Evolutionary conservation across 371 early-diverging fungal genomes (phyloP), one percentile per base, ranked within the genome.

Genomic region (Gilbertella persicaria): DNA sequence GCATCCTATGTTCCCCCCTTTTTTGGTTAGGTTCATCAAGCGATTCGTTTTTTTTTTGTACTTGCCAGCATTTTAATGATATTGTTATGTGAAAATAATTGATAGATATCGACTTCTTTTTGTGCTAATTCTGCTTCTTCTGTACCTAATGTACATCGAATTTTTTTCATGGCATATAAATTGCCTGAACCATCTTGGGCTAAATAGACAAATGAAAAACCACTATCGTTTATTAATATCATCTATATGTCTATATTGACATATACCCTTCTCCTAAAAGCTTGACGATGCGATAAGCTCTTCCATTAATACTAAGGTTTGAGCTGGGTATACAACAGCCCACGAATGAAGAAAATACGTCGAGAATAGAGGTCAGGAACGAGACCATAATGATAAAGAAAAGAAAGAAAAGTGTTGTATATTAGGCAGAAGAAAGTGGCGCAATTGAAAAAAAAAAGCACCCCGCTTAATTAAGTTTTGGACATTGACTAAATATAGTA

Each of bases 141-240:
- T 35, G 80, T 83, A 4, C 82, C 86, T 17, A 77, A 59, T 6
- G 82, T 78, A 49, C 89, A 89, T 23, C 82, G 64, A 36, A 91
- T 83, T 55, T 85, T 85, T 49, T 91, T 91, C 39, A 89, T 39
- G 10, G 92, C 90, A 58, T 70, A 86, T 14, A 75, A 62, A 24
- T 73, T 68, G 1, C 76, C 78, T 13, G 79, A 73, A 0, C 75
- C 63, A 48, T 87, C 87, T 53, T 85, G 76, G 4, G 84, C 86
- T 10, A 91, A 64, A 46, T 85, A 83, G 3, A 91, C 90, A 50
- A 79, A 81, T 17, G 88, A 84, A 69, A 89, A 91, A 10, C 89
- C 92, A 38, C 92, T 87, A 20, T 6, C 7, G 8, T 10, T 10
- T 1, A 36, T 2, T 5, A 19, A 24, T 5, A 14, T 2, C 46